Percentiles rank a stretch among this genome's conserved stretches.
phyloP scores from a whole-genome alignment of 495 filamentous ascomycete genomes.

The Xylaria palmicola region DNA sequence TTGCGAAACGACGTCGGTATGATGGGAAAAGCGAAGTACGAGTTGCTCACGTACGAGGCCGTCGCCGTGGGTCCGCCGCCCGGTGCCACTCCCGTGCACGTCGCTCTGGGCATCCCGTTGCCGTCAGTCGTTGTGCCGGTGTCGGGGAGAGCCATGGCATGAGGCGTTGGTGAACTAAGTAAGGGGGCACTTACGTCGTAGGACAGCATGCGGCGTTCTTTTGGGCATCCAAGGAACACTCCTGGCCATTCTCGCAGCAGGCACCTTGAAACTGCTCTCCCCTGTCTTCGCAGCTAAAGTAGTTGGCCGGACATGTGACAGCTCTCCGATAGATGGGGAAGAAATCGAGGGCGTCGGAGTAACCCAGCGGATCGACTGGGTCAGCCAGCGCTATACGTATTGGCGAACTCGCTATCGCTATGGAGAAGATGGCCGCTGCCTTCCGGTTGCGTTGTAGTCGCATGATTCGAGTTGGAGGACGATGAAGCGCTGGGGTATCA shows the following conservation, averaged over 20 bases:
- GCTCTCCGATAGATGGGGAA: conserved; percentile 22
- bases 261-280: conserved; percentile 39
- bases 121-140: conserved; percentile 5
- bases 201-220: conserved; percentile 49
- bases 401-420: conserved; percentile 17
- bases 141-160: background rate
- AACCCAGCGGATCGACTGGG: conserved; percentile 25
- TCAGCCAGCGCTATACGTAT: conserved; percentile 17
- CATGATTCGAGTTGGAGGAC: conserved; percentile 3
- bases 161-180: background rate
- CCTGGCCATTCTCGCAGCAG: conserved; percentile 47
- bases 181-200: conserved; percentile 37
- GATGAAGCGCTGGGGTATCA: background rate
- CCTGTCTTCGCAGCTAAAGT: conserved; percentile 42
- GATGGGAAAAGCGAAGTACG: conserved; percentile 64
- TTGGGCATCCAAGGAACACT: conserved; percentile 41
- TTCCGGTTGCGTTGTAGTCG: background rate
- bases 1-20: conserved; percentile 66
- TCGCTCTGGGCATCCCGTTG: conserved; percentile 30
- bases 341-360: conserved; percentile 22
- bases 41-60: conserved; percentile 50
- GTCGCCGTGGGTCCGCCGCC: conserved; percentile 30
- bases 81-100: conserved; percentile 47
- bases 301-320: conserved; percentile 34
- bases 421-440: conserved; percentile 5